A percentile compares a stretch with the other conserved stretches of the same genome.
These are phyloP conservation scores for Globisporangium camurandrum DNA, from an alignment of 352 stramenopile species.

Conservation along the genomic window DNA sequence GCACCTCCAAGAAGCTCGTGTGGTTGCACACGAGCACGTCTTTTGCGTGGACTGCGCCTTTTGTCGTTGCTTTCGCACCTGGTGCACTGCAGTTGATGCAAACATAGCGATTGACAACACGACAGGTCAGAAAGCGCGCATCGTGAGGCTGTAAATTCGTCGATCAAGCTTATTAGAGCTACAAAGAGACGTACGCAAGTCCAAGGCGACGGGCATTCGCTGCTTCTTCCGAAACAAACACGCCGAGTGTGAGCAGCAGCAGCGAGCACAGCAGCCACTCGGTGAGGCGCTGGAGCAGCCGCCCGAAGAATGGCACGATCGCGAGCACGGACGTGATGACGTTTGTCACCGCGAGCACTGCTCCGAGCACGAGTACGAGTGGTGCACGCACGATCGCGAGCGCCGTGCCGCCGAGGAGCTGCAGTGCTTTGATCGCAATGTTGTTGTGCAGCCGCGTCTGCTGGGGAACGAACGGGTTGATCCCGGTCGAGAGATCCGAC, in stretches of 20 bases:
- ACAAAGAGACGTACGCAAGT: slow-evolving; percentile 27
- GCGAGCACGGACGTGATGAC: slow-evolving; percentile 45
- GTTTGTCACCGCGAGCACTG: slow-evolving; percentile 40
- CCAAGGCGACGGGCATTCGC: slow-evolving; percentile 72
- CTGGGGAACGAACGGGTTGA: slow-evolving; percentile 84
- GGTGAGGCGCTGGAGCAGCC: slow-evolving; percentile 52
- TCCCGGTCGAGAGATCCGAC: slow-evolving; percentile 78
- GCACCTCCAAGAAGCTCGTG: slow-evolving; percentile 72
- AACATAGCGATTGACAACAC: background rate
- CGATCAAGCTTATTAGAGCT: background rate
- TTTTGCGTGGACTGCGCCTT: slow-evolving; percentile 25
- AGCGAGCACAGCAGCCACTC: slow-evolving; percentile 73
- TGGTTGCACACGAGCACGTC: slow-evolving; percentile 80
- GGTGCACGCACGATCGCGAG: slow-evolving; percentile 46
- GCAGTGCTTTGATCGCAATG: slow-evolving; percentile 27
- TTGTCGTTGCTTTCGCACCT: slow-evolving; percentile 20
- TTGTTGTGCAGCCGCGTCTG: slow-evolving; percentile 44
- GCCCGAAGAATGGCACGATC: slow-evolving; percentile 57
- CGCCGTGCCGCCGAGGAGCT: slow-evolving; percentile 33
- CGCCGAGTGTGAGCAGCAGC: slow-evolving; percentile 51
- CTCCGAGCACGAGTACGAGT: slow-evolving; percentile 31
- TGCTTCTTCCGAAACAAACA: slow-evolving; percentile 58
- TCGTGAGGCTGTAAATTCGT: background rate
- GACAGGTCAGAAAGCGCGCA: too few species aligned
- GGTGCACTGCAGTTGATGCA: too few species aligned